Evolutionary conservation across 257 asterid genomes (phyloP).

Genomic region (Marsdenia floribunda): DNA sequence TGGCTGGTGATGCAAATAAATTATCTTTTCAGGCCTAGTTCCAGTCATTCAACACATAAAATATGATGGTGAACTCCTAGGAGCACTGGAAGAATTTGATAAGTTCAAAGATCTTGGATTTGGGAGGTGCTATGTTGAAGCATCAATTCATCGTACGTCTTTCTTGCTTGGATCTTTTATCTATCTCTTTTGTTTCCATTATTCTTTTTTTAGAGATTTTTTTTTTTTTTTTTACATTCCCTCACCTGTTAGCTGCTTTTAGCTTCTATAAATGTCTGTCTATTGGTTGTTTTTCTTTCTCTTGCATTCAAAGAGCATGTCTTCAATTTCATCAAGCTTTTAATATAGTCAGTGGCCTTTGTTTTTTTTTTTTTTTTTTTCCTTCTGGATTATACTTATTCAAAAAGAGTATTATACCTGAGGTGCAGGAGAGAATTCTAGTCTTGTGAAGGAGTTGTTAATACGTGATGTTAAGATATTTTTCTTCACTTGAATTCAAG

Average conservation of each 20-base stretch:
- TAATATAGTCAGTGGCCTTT: neutral
- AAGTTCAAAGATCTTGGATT: conserved; percentile 30
- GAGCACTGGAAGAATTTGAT: conserved; percentile 51
- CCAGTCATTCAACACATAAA: conserved; percentile 70
- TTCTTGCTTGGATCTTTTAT: conserved; percentile 6
- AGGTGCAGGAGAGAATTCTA: no score
- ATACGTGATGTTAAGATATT: no score
- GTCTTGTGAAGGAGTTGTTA: no score
- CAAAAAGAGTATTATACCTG: neutral
- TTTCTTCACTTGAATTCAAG: no score
- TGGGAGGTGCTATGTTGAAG: conserved; percentile 52
- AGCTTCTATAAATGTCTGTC: neutral
- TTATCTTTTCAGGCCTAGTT: conserved; percentile 60
- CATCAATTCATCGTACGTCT: conserved; percentile 53
- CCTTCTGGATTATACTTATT: no score
- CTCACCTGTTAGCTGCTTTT: neutral
- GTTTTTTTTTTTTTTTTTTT: no score
- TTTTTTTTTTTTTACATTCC: no score
- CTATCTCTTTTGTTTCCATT: neutral
- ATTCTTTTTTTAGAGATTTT: no score
- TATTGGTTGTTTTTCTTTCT: neutral
- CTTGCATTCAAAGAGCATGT: neutral
- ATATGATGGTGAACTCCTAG: conserved; percentile 48
- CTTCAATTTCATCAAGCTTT: neutral
- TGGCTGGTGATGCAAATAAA: conserved; percentile 21